These are phyloP conservation scores for Aeschynomene evenia DNA, from an alignment of 306 rosid species.

Conservation along the genomic window DNA sequence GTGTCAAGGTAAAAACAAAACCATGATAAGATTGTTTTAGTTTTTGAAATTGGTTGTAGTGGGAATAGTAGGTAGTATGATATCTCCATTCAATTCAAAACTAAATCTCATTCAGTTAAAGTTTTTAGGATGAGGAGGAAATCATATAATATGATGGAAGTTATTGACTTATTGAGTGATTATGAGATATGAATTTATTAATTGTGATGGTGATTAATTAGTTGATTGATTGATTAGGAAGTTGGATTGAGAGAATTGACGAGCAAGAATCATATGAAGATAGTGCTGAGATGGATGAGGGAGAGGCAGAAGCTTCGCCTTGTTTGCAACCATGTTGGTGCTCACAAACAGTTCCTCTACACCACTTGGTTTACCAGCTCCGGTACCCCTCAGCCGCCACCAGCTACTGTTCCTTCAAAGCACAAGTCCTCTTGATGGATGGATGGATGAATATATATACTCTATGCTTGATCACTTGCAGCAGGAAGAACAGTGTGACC, in stretches of 20 bases:
- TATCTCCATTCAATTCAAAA: not conserved
- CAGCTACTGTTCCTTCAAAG: conserved; percentile 34
- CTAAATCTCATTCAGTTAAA: not conserved
- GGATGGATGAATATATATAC: too few relatives aligned
- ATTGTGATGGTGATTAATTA: not conserved
- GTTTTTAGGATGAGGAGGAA: not conserved
- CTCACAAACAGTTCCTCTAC: conserved; percentile 81
- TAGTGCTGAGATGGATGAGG: conserved; percentile 90
- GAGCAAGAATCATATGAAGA: conserved; percentile 88
- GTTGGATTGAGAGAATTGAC: conserved; percentile 78
- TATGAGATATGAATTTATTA: not conserved
- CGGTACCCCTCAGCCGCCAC: conserved; percentile 28
- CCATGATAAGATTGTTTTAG: too few relatives aligned
- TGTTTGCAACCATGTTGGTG: conserved; percentile 77
- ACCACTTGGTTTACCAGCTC: conserved; percentile 81
- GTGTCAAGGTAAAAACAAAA: conserved; percentile 61
- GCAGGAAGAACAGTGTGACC: conserved; percentile 11
- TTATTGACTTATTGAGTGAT: not conserved
- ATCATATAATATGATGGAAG: too few relatives aligned
- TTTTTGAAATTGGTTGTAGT: not conserved
- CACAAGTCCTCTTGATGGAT: conserved; percentile 39
- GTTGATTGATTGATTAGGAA: too few relatives aligned
- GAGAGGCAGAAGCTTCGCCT: conserved; percentile 83
- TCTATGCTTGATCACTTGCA: not conserved
- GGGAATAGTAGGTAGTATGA: not conserved